Evolutionary conservation across 2,329 filamentous ascomycete genomes (phyloP), one percentile per base, ranked within the genome.

Genomic region (Diplodia sapinea): DNA sequence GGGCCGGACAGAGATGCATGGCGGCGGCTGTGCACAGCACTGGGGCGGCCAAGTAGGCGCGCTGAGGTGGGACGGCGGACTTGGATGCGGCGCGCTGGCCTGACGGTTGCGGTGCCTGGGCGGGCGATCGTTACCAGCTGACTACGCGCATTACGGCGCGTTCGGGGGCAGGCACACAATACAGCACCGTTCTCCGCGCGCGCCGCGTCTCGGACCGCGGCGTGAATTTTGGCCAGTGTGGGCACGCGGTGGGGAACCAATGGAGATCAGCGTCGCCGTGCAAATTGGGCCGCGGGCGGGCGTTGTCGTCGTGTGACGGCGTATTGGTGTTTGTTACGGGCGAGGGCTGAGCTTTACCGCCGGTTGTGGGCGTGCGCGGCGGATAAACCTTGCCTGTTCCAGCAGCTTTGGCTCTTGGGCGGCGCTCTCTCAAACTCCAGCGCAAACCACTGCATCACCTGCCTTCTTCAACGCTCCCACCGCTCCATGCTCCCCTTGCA

Each of bases 371-470:
- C 38, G 20, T 29, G 38, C 23, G 38, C 36, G 54, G 54, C 54
- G 31, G 54, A 23, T 57, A 23, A 40, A 40, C n/a, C 54, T 20
- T 38, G 54, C 54, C 54, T 40, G 56, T 49, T 49, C 23, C 57
- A 62, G 59, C 59, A 43, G 43, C 59, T 49, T 49, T 50, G 40
- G 43, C 59, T 63, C 40, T 49, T 62, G 57, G 38, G 57, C 57
- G 36, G 33, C 40, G 54, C 56, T 61, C 38, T 50, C 59, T 63
- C 59, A 63, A 51, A 51, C n/a, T 51, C 59, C 59, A 63, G 36
- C 59, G 59, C 59, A 63, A 63, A 63, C 59, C 40, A 61, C 56
- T 47, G 54, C 54, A 57, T 57, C 56, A 59, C 38, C 56, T 43
- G 40, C 57, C 47, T 33, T 50, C 57, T 51, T 51, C 59, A 33